Base-by-base conservation (phyloP, 352 stramenopile species). In the Globisporangium iwayamae region DNA sequence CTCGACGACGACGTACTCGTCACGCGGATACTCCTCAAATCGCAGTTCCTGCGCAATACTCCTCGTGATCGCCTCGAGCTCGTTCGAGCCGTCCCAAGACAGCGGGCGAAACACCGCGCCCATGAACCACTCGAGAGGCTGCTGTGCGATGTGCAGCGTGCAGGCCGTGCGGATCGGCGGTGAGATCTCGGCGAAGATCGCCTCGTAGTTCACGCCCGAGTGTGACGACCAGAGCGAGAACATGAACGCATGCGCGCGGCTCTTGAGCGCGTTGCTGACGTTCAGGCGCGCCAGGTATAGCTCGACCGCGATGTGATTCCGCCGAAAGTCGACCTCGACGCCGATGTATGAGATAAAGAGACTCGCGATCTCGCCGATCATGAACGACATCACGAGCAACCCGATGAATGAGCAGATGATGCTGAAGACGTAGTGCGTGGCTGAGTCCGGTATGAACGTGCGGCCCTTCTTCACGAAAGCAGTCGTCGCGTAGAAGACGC, bases 281-380 rank as follows among this genome's bases (percentile, higher is more conserved):
- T 75, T 79, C 71, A 74, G 79, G 1, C 77, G 68, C 0, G 69
- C 66, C 11, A 91, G 63, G n/a, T 73, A 87, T 2, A 72, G 52
- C 62, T 88, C 73, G 0, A 85, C 48, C 0, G 75, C 72, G 45
- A 89, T 85, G 38, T 87, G 73, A 48, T 87, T 70, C 45, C 84
- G 83, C 16, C 76, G 79, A 48, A 87, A 91, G 5, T 74, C 67
- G 3, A 91, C 71, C 62, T 87, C 72, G 39, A 87, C 77, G 18
- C 72, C 66, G 34, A 88, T 88, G 13, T 68, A 82, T 4, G 78
- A 89, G 45, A 89, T 87, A 63, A 80, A 89, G n/a, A 90, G 56
- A 36, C 72, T 86, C 3, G 81, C 78, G 25, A 86, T 74, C 50
- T 90, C 79, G 5, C 81, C 76, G 56, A 89, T 89, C 69, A 89